Percentiles rank a stretch among this genome's conserved stretches.
Evolutionary conservation across 2,329 filamentous ascomycete species (phyloP).

Genomic region (Sclerotinia minor): DNA sequence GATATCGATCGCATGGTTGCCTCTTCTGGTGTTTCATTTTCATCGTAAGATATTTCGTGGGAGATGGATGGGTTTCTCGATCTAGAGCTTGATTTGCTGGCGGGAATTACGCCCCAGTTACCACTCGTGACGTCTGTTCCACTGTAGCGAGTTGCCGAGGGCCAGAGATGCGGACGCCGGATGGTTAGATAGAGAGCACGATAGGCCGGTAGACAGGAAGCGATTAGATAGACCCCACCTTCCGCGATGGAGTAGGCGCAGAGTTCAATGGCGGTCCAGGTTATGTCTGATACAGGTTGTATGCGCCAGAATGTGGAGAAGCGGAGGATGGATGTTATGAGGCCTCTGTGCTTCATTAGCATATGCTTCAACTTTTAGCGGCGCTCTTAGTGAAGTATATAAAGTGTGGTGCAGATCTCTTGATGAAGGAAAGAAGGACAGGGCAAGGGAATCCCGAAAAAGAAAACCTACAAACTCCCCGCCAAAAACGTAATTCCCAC

Average conservation of each 20-base stretch:
- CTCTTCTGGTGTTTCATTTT: too few relatives aligned
- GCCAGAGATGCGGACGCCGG: neutral
- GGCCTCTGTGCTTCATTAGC: constrained; percentile 12
- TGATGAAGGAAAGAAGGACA: neutral
- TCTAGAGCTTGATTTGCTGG: neutral
- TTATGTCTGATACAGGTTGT: constrained; percentile 2
- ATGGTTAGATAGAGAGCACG: constrained; percentile 5
- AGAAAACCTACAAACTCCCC: neutral
- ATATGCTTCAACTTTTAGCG: neutral
- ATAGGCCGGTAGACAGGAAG: constrained; percentile 17
- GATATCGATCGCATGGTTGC: too few relatives aligned
- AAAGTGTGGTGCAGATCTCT: neutral
- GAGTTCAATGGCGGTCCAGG: constrained; percentile 16
- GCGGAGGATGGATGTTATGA: constrained; percentile 18
- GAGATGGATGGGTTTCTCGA: too few relatives aligned
- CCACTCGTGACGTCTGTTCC: neutral
- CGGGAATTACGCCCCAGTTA: neutral
- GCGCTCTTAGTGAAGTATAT: too few relatives aligned
- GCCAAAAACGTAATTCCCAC: constrained; percentile 1
- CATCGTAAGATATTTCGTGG: too few relatives aligned
- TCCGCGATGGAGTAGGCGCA: constrained; percentile 2
- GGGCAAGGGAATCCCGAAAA: neutral
- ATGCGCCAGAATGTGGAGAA: constrained; percentile 18
- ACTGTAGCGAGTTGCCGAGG: neutral
- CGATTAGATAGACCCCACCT: constrained; percentile 21